These are phyloP conservation scores for Melampsora abietis-canadensis DNA, from an alignment of 1,284 basidiomycete genomes.

Conservation along the genomic window DNA sequence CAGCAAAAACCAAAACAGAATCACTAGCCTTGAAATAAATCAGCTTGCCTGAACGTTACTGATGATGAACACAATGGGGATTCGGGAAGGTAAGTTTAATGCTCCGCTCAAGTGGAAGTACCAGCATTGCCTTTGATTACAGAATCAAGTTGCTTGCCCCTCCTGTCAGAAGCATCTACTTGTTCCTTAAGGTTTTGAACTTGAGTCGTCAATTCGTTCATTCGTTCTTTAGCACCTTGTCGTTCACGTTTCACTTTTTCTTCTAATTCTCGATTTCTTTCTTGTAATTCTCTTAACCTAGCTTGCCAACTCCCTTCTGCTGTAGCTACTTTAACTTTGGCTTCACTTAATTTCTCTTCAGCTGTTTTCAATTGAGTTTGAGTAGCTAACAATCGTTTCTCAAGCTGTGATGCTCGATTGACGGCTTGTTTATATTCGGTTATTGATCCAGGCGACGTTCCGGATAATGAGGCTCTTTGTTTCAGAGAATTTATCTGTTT, in stretches of 20 bases:
- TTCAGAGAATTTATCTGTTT: slow-evolving; percentile 68
- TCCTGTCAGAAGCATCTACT: slow-evolving; percentile 15
- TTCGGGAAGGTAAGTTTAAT: too few relatives aligned
- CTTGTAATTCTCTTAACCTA: slow-evolving; percentile 84
- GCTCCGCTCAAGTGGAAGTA: too few relatives aligned
- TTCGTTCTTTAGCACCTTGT: slow-evolving; percentile 84
- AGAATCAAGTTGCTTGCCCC: slow-evolving; percentile 24
- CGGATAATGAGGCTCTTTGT: slow-evolving; percentile 53
- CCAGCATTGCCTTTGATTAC: neutral
- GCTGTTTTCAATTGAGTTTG: slow-evolving; percentile 75
- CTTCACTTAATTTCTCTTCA: slow-evolving; percentile 73
- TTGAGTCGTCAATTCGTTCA: slow-evolving; percentile 55
- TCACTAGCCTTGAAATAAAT: too few relatives aligned
- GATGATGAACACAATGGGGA: too few relatives aligned
- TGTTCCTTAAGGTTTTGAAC: slow-evolving; percentile 28
- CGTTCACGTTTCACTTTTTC: slow-evolving; percentile 92
- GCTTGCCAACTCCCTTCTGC: slow-evolving; percentile 88
- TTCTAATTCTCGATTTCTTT: slow-evolving; percentile 74
- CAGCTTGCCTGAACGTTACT: too few relatives aligned
- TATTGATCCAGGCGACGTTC: slow-evolving; percentile 55
- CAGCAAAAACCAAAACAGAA: too few relatives aligned
- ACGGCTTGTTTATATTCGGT: slow-evolving; percentile 66
- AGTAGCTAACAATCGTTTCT: slow-evolving; percentile 73
- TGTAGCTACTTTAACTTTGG: slow-evolving; percentile 66
- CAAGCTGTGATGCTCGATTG: slow-evolving; percentile 72